Conservation (phyloP, 805 yeast species). For the Kazachstania bromeliacearum region DNA sequence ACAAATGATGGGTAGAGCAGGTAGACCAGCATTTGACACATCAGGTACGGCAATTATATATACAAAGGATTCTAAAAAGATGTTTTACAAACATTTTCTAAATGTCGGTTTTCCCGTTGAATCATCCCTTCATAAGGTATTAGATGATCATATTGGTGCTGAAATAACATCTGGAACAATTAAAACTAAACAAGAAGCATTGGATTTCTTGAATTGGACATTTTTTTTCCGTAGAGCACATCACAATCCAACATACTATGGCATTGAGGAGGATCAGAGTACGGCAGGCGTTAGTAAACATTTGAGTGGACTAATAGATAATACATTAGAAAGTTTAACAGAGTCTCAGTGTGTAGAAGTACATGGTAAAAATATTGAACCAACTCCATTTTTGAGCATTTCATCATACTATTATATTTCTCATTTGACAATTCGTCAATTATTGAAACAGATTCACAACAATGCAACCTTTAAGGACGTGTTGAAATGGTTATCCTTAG, state of each 20-base stretch:
- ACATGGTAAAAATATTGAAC: slow-evolving; percentile 38
- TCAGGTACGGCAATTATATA: slow-evolving; percentile 89
- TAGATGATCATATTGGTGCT: slow-evolving; percentile 91
- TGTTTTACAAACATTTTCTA: slow-evolving; percentile 77
- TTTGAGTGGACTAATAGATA: slow-evolving; percentile 58
- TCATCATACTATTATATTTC: slow-evolving; percentile 90
- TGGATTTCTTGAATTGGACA: slow-evolving; percentile 93
- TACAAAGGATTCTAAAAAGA: slow-evolving; percentile 71
- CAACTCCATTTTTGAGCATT: slow-evolving; percentile 78
- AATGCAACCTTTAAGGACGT: slow-evolving; percentile 36
- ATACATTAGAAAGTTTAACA: slow-evolving; percentile 52
- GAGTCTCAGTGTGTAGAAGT: slow-evolving; percentile 62
- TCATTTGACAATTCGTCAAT: slow-evolving; percentile 72
- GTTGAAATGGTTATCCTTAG: slow-evolving; percentile 38
- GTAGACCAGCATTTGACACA: slow-evolving; percentile 92
- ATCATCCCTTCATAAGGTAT: slow-evolving; percentile 62
- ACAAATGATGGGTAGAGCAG: slow-evolving; percentile 98
- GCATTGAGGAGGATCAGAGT: slow-evolving; percentile 58
- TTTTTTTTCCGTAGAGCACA: slow-evolving; percentile 89
- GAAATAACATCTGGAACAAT: slow-evolving; percentile 93
- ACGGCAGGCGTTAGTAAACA: slow-evolving; percentile 48
- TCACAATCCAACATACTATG: slow-evolving; percentile 87
- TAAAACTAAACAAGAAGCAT: slow-evolving; percentile 83
- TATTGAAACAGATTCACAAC: slow-evolving; percentile 43
- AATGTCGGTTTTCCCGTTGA: slow-evolving; percentile 96